Conservation (phyloP, 768 basidiomycete genomes). For the Cystofilobasidium ferigula region DNA sequence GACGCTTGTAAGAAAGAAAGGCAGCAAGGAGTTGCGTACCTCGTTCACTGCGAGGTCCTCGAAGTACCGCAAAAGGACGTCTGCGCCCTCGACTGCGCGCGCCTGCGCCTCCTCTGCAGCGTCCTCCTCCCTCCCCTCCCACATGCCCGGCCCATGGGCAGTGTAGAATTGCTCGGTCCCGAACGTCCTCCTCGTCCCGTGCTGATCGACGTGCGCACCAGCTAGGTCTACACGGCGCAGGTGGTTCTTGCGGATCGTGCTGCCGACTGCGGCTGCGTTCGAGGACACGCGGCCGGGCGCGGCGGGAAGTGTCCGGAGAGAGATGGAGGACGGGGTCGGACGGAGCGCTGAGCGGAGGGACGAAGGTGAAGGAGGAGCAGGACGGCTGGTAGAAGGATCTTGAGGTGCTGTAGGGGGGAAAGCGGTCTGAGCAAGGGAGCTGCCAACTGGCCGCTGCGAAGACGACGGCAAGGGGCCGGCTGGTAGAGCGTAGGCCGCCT, state of each 20-base stretch:
- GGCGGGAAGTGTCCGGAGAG: slow-evolving; percentile 4
- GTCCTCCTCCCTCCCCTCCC: background rate
- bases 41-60: background rate
- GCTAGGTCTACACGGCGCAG: background rate
- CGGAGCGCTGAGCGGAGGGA: no score
- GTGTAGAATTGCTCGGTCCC: slow-evolving; percentile 11
- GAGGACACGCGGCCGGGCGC: background rate
- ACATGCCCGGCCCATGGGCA: background rate
- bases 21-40: background rate
- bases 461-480: background rate
- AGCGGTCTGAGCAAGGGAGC: background rate
- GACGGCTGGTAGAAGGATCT: background rate
- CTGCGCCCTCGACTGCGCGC: background rate
- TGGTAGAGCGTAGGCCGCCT: background rate
- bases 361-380: background rate
- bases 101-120: background rate
- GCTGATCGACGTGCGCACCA: no score
- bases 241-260: slow-evolving; percentile 9
- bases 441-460: no score
- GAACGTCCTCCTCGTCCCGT: background rate
- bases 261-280: background rate
- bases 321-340: slow-evolving; percentile 10
- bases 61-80: slow-evolving; percentile 8
- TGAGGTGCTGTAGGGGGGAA: no score
- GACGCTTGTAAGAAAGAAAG: background rate